Conservation (phyloP, 73 alveolate species). For the Vitrella brassicaformis region DNA sequence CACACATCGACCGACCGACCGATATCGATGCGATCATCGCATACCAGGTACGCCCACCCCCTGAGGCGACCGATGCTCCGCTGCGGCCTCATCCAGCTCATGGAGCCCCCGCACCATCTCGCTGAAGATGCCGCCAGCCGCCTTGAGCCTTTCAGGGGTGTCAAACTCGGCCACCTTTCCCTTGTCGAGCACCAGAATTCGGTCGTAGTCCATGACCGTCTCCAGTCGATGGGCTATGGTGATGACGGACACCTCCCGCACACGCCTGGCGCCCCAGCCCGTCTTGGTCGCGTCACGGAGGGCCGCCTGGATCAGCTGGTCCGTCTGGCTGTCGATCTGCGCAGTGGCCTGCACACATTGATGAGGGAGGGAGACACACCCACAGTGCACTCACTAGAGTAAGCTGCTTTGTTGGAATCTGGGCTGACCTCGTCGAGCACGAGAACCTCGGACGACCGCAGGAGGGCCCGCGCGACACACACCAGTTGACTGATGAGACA, state of each 20-base stretch:
- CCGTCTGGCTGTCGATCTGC: slow-evolving; percentile 8
- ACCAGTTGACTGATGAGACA: slow-evolving; percentile 14
- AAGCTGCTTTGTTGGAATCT: too few relatives aligned
- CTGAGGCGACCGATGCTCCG: too few relatives aligned
- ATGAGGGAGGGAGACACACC: too few relatives aligned
- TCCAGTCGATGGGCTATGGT: slow-evolving; percentile 77
- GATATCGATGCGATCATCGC: too few relatives aligned
- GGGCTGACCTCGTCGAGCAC: slow-evolving; percentile 23
- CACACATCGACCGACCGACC: too few relatives aligned
- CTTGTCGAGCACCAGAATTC: slow-evolving; percentile 55
- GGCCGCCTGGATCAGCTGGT: slow-evolving; percentile 3
- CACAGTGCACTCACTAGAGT: too few relatives aligned
- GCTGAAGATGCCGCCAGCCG: too few relatives aligned
- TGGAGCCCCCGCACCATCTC: too few relatives aligned
- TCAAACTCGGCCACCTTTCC: slow-evolving; percentile 71
- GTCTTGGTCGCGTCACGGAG: slow-evolving; percentile 28
- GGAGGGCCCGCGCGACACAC: slow-evolving; percentile 33
- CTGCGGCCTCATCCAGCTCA: too few relatives aligned
- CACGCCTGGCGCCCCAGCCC: neutral
- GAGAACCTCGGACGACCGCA: neutral
- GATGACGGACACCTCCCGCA: slow-evolving; percentile 50
- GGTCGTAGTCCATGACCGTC: slow-evolving; percentile 60
- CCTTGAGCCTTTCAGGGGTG: too few relatives aligned
- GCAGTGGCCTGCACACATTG: too few relatives aligned
- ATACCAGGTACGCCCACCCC: too few relatives aligned